These are phyloP conservation scores for Fusarium tanahbumbuense DNA, from an alignment of 2,329 filamentous ascomycete species.

Conservation along the genomic window DNA sequence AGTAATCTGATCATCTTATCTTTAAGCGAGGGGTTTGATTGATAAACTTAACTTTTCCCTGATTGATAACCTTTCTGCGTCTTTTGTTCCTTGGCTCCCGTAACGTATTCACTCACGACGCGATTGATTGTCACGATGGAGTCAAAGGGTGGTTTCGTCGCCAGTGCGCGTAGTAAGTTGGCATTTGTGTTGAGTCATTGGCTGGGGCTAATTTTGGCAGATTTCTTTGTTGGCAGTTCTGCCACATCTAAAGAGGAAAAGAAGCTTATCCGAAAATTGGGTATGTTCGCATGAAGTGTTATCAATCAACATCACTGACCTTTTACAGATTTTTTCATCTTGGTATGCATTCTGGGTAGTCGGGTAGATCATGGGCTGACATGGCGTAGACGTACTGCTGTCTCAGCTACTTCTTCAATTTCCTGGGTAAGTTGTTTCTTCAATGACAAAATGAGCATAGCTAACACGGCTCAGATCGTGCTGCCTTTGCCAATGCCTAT, in stretches of 20 bases:
- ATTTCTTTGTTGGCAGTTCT: constrained; percentile 22
- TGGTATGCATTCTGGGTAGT: constrained; percentile 12
- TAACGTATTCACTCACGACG: background rate
- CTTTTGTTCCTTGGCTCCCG: background rate
- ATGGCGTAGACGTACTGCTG: constrained; percentile 49
- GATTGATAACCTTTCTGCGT: background rate
- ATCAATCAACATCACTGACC: rapidly evolving
- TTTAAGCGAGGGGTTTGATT: background rate
- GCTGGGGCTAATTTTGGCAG: background rate
- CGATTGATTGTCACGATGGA: background rate
- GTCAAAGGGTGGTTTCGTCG: background rate
- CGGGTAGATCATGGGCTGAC: rapidly evolving
- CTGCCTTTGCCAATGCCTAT: constrained; percentile 56
- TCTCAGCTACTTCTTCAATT: constrained; percentile 53
- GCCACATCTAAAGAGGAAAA: constrained; percentile 43
- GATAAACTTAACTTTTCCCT: background rate
- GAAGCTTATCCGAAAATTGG: constrained; percentile 47
- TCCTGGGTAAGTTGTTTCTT: constrained; percentile 48
- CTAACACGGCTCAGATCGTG: constrained; percentile 25
- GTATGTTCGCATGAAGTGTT: background rate
- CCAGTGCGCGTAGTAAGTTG: constrained; percentile 7
- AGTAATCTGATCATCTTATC: constrained; percentile 27
- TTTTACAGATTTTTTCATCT: constrained; percentile 49
- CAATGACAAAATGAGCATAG: rapidly evolving
- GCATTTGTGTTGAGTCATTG: rapidly evolving